Evolutionary conservation across 257 asterid genomes (phyloP), one percentile per base, ranked within the genome.

Genomic region (Solanum clarkiae): DNA sequence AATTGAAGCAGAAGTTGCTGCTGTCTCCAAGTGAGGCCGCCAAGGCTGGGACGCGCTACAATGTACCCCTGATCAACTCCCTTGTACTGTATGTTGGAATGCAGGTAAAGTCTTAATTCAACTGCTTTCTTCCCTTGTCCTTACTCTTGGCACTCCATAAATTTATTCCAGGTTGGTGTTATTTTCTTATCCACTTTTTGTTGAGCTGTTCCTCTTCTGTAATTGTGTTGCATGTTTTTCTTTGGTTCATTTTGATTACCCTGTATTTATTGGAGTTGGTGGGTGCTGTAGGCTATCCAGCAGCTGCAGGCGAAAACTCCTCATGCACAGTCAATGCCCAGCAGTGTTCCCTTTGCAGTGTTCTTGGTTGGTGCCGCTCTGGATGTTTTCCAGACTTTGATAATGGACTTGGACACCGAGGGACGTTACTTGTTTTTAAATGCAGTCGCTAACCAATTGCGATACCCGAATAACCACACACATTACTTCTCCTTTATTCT

Each of bases 391-490:
- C 98, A 95, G 93, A 81, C 89, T 4, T 87, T 97, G 91, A 93
- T 94, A 85, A 44, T 90, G 87, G 99, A 97, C 85, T 92, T 97
- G 62, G 99, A 97, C 83, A 90, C 98, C 0, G 99, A 97, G 91
- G 99, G 99, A 20, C 95, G 98, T 57, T 97, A 97, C 92, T 93
- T 97, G 54, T 97, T 97, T 89, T 85, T 97, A 91, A 97, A 95
- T 22, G 98, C 99, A 22, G 88, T 95, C 72, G 99, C 98, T 86
- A 97, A 97, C 85, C 99, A 97, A 90, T 85, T 97, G 54, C 99
- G 99, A 10, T 97, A 97, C 86, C 99, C 99, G 14, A 97, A 97
- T 92, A 97, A 90, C 87, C 99, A 97, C 93, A 97, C 99, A 0
- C 97, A 92, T 86, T 95, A 94, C 92, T 97, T 94, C 96, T 97